These are phyloP conservation scores for Penicillium paradoxum DNA, from an alignment of 495 filamentous ascomycete genomes.

Conservation along the genomic window DNA sequence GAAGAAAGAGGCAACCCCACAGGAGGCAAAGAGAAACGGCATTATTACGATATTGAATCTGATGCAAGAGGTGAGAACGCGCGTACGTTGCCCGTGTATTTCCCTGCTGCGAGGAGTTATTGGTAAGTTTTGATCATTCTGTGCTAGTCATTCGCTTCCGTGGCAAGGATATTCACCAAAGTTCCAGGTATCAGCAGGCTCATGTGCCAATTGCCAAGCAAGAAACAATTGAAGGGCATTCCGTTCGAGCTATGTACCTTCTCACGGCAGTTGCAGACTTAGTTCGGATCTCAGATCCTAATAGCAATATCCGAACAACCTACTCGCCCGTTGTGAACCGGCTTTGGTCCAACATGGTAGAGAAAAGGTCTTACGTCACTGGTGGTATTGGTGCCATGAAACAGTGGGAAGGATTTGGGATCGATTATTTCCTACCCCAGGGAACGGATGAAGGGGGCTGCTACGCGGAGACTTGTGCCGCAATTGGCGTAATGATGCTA, in stretches of 20 bases:
- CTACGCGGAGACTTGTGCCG: conserved; percentile 58
- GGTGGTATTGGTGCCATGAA: conserved; percentile 56
- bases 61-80: conserved; percentile 46
- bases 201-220: conserved; percentile 52
- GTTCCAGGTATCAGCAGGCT: conserved; percentile 37
- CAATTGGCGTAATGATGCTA: conserved; percentile 57
- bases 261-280: conserved; percentile 38
- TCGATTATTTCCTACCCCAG: conserved; percentile 54
- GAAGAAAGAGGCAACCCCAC: conserved; percentile 51
- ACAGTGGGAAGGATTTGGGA: conserved; percentile 59
- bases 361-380: conserved; percentile 56
- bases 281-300: conserved; percentile 21
- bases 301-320: conserved; percentile 17
- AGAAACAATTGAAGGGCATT: conserved; percentile 52
- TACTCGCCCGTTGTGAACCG: conserved; percentile 31
- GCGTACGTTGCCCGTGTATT: conserved; percentile 40
- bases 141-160: not conserved
- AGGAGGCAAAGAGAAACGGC: conserved; percentile 38
- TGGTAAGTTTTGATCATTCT: conserved; percentile 33
- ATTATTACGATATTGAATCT: conserved; percentile 51
- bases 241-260: conserved; percentile 57
- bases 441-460: conserved; percentile 56
- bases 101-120: conserved; percentile 29
- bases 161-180: not conserved
- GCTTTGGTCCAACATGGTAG: conserved; percentile 55